Conservation (phyloP, 2,329 filamentous ascomycete genomes). For the Paecilomyces formosus region DNA sequence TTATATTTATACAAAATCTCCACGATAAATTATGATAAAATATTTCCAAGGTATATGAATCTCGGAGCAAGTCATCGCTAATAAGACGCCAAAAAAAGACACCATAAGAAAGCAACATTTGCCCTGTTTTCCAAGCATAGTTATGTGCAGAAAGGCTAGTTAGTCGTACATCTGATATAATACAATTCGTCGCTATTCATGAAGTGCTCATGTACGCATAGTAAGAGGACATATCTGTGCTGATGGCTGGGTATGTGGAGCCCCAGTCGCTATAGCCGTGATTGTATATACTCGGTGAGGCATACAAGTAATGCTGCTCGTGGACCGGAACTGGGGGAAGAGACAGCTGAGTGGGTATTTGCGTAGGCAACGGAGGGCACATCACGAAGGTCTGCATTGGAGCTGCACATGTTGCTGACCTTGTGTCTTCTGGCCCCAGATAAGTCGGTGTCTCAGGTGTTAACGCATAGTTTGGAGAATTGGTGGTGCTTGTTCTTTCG, state of each 20-base stretch:
- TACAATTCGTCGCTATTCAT: neutral
- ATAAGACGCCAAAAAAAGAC: neutral
- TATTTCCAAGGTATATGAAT: neutral
- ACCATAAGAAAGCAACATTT: neutral
- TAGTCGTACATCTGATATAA: neutral
- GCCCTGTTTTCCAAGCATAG: neutral
- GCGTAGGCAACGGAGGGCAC: neutral
- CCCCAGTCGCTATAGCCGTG: neutral
- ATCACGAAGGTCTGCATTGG: neutral
- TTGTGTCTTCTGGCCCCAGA: neutral
- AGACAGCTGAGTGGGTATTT: neutral
- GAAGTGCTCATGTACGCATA: neutral
- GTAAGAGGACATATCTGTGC: neutral
- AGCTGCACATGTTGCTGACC: neutral
- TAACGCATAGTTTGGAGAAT: neutral
- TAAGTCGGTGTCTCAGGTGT: neutral
- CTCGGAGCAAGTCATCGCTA: neutral
- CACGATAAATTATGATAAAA: neutral
- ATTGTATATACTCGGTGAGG: neutral
- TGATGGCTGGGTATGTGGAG: neutral
- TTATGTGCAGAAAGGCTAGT: neutral
- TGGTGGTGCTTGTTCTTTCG: neutral
- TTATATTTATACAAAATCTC: neutral
- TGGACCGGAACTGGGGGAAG: neutral
- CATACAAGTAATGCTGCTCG: neutral